Evolutionary conservation across 768 basidiomycete species (phyloP).

Genomic region (Leccinum imitatum): DNA sequence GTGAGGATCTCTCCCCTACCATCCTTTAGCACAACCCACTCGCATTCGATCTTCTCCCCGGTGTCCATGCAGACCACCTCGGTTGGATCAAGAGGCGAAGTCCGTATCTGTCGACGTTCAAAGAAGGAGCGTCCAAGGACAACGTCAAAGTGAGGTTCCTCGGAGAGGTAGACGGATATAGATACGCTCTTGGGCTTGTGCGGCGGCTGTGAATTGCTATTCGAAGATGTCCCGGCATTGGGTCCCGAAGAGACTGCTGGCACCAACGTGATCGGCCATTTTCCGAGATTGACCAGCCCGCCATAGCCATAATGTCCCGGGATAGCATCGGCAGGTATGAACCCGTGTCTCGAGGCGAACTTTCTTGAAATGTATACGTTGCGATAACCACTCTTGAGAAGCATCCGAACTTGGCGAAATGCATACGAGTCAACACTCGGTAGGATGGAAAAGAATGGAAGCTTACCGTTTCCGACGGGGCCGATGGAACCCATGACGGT

Average conservation of each 20-base stretch:
- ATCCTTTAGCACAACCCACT: slow-evolving; percentile 89
- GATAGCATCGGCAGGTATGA: slow-evolving; percentile 83
- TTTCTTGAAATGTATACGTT: slow-evolving; percentile 95
- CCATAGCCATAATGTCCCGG: slow-evolving; percentile 95
- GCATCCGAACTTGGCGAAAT: slow-evolving; percentile 71
- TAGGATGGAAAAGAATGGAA: slow-evolving; percentile 17
- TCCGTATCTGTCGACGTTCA: slow-evolving; percentile 71
- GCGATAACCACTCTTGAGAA: slow-evolving; percentile 87
- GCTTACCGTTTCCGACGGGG: slow-evolving; percentile 76
- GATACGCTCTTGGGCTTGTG: slow-evolving; percentile 41
- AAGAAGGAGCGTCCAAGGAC: slow-evolving; percentile 87
- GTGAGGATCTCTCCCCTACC: slow-evolving; percentile 88
- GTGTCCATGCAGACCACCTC: slow-evolving; percentile 90
- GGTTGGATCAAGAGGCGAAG: slow-evolving; percentile 81
- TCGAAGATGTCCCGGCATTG: not conserved
- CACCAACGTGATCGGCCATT: slow-evolving; percentile 78
- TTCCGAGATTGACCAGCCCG: slow-evolving; percentile 82
- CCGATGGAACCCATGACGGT: slow-evolving; percentile 92
- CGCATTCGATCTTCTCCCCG: slow-evolving; percentile 88
- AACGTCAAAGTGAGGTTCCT: slow-evolving; percentile 95
- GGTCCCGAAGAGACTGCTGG: slow-evolving; percentile 22
- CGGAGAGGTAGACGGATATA: slow-evolving; percentile 80
- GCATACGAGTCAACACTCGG: not conserved
- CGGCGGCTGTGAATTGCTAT: slow-evolving; percentile 1
- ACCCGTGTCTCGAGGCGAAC: slow-evolving; percentile 84